These are phyloP conservation scores for Starmerella khaoyaiensis DNA, from an alignment of 805 yeast species.

Conservation along the genomic window DNA sequence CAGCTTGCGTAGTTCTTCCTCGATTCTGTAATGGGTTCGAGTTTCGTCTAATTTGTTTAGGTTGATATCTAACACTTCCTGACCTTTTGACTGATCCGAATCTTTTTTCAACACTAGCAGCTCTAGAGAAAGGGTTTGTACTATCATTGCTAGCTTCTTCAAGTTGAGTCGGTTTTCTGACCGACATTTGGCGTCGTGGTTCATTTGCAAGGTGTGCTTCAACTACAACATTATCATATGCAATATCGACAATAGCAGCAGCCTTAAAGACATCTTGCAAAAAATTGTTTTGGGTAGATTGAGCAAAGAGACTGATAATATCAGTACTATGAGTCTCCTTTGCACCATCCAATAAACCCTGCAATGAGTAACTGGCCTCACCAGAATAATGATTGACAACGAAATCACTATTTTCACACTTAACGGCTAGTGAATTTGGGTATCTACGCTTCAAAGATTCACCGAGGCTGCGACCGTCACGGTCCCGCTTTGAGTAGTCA, in stretches of 20 bases:
- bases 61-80: constrained; percentile 16
- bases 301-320: constrained; percentile 30
- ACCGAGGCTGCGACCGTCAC: constrained; percentile 25
- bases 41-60: constrained; percentile 8
- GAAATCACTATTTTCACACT: constrained; percentile 34
- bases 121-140: neutral
- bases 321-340: constrained; percentile 38
- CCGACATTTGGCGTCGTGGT: constrained; percentile 32
- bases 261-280: constrained; percentile 27
- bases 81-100: constrained; percentile 12
- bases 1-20: constrained; percentile 3
- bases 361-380: constrained; percentile 41
- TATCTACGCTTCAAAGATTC: constrained; percentile 27
- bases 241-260: constrained; percentile 29
- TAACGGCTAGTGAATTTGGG: constrained; percentile 24
- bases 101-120: neutral
- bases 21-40: constrained; percentile 7
- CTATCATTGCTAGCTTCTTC: neutral
- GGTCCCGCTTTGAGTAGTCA: constrained; percentile 29
- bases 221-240: constrained; percentile 27
- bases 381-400: constrained; percentile 47
- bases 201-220: constrained; percentile 32
- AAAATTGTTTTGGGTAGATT: constrained; percentile 30
- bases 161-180: constrained; percentile 6
- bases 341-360: constrained; percentile 39